Base-by-base conservation (phyloP, 2,329 filamentous ascomycete species). In the Trichoderma hamatum region DNA sequence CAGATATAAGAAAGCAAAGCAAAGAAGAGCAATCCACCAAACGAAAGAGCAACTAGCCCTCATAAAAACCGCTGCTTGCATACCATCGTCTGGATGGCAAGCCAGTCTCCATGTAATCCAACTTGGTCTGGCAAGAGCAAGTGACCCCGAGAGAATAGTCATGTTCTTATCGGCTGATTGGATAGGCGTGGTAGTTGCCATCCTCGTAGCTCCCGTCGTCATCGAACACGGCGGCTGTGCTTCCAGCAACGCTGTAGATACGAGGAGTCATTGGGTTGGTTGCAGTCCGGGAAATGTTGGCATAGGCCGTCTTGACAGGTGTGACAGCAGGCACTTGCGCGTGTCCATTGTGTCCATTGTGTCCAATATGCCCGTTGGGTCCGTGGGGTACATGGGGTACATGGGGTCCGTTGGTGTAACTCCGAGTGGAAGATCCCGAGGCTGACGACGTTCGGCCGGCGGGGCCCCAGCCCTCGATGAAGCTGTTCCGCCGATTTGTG, bases 171-270 rank as follows among this genome's bases (percentile, higher is more conserved):
- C 75, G 76, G 58, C 72, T 67, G 67, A 80, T 77, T 59, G 79
- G 79, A 67, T 75, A 76, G n/a, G 76, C 62, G 69, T 79, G 78
- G 71, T 80, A 80, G 70, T 77, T 73, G 54, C 78, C 78, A 70
- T 80, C 78, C 66, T 80, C 77, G 61, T 74, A 78, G 36, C 68
- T 70, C 66, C 75, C 75, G 28, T 71, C 67, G 13, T 75, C 72
- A 39, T 74, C 70, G 61, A 71, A 72, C 26, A 70, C 54, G 28
- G 65, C 65, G 43, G 65, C 65, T 36, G 65, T 65, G 49, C 68
- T 62, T 58, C 68, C 71, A 51, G 69, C 69, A 62, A 73, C 75
- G 71, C 75, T 76, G 67, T 77, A 78, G 63, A 75, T 72, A 28
- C 73, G 60, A 61, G 69, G 69, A 36, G 61, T 70, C 67, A 69